These are phyloP conservation scores for Ampelocalamus luodianensis DNA, from an alignment of 176 grass and related monocot genomes.

Conservation along the genomic window DNA sequence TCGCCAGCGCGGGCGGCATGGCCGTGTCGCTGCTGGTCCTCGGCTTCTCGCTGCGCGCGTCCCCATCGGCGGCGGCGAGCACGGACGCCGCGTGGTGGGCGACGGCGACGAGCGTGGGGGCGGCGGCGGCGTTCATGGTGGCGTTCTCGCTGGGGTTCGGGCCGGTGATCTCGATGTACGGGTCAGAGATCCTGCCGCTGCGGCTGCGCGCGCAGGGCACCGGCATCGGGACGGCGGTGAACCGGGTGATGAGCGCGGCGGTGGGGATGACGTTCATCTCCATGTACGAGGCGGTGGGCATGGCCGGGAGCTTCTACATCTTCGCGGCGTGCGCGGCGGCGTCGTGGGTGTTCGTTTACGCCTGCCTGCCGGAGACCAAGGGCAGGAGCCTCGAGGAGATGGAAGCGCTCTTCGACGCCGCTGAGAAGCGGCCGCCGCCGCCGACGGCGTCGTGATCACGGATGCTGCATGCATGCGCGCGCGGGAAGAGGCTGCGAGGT, in stretches of 20 bases:
- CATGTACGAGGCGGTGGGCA: constrained; percentile 54
- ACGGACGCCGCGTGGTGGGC: constrained; percentile 23
- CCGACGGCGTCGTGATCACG: not conserved
- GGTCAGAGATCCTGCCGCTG: constrained; percentile 65
- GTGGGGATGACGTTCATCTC: constrained; percentile 68
- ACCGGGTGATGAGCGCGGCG: constrained; percentile 60
- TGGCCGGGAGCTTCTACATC: constrained; percentile 68
- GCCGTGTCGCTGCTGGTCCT: constrained; percentile 42
- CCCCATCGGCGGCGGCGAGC: not conserved
- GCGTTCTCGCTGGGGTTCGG: constrained; percentile 67
- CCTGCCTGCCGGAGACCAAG: constrained; percentile 68
- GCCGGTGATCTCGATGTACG: constrained; percentile 63
- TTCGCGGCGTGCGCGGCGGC: constrained; percentile 41
- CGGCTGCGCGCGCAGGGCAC: constrained; percentile 58
- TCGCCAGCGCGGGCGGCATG: constrained; percentile 63
- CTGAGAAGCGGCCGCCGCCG: not conserved
- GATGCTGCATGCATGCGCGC: not conserved
- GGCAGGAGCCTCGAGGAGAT: constrained; percentile 76
- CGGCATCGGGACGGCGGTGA: constrained; percentile 52
- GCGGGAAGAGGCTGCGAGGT: not conserved
- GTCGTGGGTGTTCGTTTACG: constrained; percentile 60
- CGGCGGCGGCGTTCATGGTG: constrained; percentile 49
- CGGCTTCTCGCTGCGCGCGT: constrained; percentile 20
- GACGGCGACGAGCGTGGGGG: constrained; percentile 18
- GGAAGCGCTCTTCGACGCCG: constrained; percentile 59